phyloP scores from a whole-genome alignment of 2,329 filamentous ascomycete genomes.

The Lasiodiplodia gonubiensis region DNA sequence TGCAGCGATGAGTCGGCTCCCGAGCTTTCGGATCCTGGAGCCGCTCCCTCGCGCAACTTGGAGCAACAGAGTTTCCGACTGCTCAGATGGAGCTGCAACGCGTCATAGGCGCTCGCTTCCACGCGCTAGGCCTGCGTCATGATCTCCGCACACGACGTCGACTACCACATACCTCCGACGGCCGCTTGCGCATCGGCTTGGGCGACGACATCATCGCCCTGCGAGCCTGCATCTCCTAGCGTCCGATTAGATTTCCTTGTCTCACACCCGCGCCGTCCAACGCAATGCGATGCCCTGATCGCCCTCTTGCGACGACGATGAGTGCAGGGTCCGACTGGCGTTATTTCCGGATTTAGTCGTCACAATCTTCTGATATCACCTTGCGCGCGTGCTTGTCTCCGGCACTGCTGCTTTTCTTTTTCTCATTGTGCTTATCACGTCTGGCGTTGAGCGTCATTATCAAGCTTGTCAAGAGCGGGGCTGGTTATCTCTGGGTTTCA shows the following conservation, averaged over 20 bases:
- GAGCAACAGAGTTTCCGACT: conserved; percentile 9
- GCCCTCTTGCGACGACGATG: conserved; percentile 1
- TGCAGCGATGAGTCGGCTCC: conserved; percentile 22
- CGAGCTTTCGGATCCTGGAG: conserved; percentile 22
- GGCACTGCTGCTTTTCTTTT: conserved; percentile 4
- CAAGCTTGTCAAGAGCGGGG: neutral
- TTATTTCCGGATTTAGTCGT: neutral
- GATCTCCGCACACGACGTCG: conserved; percentile 26
- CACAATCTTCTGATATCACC: conserved; percentile 5
- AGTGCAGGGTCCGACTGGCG: neutral
- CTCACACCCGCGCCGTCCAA: neutral
- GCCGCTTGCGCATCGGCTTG: conserved; percentile 1
- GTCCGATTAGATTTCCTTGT: conserved; percentile 17
- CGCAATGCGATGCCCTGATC: conserved; percentile 18
- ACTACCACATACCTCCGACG: conserved; percentile 16
- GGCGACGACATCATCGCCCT: conserved; percentile 21
- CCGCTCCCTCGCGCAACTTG: conserved; percentile 15
- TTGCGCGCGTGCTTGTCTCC: neutral
- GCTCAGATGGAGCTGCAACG: conserved; percentile 14
- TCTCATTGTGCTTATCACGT: neutral
- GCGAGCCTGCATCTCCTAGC: conserved; percentile 9
- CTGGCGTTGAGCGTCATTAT: conserved; percentile 18
- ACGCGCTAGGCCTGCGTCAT: conserved; percentile 25
- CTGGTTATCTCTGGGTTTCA: conserved; percentile 9
- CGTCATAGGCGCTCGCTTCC: conserved; percentile 25